phyloP scores from a whole-genome alignment of 139 green algal genomes.

The Mychonastes homosphaera region DNA sequence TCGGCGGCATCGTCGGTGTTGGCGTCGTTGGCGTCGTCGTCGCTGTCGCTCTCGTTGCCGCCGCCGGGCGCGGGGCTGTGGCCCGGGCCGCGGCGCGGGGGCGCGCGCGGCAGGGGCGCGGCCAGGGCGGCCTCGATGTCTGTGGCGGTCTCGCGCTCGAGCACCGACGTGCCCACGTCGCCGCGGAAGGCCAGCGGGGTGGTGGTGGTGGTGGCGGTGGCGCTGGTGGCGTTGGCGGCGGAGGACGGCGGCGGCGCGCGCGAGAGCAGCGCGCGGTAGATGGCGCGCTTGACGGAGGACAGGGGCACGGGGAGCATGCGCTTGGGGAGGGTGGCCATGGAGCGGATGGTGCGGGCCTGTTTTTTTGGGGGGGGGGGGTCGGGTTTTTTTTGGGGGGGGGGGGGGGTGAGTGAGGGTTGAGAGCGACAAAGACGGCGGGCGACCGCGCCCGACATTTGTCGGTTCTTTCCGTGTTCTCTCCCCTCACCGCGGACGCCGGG shows the following conservation, averaged over 20 bases:
- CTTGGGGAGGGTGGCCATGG: constrained; percentile 45
- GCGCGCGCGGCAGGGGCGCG: too few species aligned
- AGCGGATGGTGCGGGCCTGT: constrained; percentile 24
- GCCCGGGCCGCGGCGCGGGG: background rate
- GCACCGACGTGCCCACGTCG: too few species aligned
- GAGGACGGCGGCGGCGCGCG: background rate
- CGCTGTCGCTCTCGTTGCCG: background rate
- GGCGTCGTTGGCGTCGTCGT: background rate
- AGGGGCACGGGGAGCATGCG: constrained; percentile 47
- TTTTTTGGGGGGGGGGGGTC: background rate
- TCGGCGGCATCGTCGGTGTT: background rate
- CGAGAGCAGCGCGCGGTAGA: constrained; percentile 17
- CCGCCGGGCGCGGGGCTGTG: background rate
- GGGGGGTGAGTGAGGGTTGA: background rate
- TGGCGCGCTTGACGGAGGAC: constrained; percentile 24
- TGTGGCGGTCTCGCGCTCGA: too few species aligned
- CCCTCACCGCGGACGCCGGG: constrained; percentile 20
- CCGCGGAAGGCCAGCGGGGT: too few species aligned
- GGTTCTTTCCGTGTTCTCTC: too few species aligned
- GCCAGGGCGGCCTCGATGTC: too few species aligned
- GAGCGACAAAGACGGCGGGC: background rate
- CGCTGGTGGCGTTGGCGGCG: background rate
- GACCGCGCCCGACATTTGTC: too few species aligned
- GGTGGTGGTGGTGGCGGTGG: background rate
- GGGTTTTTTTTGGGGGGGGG: background rate